Conservation (phyloP, 1,139 yeast genomes). For the Yarrowia galli region DNA sequence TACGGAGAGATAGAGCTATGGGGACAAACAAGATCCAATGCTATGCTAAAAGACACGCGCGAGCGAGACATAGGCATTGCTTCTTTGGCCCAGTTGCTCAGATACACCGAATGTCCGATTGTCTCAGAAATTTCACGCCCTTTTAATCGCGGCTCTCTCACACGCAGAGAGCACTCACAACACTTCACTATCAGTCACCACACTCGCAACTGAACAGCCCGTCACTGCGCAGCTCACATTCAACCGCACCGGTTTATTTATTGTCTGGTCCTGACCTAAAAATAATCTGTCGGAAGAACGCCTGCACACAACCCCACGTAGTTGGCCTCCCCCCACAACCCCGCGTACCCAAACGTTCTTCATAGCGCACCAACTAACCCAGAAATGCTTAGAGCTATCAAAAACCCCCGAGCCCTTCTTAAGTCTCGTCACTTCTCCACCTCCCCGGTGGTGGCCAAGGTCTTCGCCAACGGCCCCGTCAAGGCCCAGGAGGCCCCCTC, state of each 20-base stretch:
- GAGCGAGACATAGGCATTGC: background rate
- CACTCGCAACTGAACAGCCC: no score
- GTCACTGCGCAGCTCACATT: no score
- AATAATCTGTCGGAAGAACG: background rate
- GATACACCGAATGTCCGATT: background rate
- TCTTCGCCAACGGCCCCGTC: conserved; percentile 46
- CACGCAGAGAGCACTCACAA: no score
- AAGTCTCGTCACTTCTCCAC: conserved; percentile 40
- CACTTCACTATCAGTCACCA: background rate
- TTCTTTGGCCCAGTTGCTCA: background rate
- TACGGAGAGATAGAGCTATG: no score
- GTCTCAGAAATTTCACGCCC: background rate
- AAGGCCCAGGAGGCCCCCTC: conserved; percentile 53
- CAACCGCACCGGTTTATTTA: no score
- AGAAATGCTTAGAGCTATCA: conserved; percentile 38
- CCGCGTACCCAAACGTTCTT: no score
- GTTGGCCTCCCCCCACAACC: no score
- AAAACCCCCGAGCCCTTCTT: conserved; percentile 39
- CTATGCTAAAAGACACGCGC: background rate
- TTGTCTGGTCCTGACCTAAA: no score
- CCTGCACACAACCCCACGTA: conserved; percentile 1
- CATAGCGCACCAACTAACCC: conserved; percentile 12
- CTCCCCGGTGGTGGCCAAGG: conserved; percentile 43
- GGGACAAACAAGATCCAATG: background rate
- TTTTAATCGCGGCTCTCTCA: no score